These are phyloP conservation scores for Cornus suecica DNA, from an alignment of 148 eudicot genomes.

Conservation along the genomic window DNA sequence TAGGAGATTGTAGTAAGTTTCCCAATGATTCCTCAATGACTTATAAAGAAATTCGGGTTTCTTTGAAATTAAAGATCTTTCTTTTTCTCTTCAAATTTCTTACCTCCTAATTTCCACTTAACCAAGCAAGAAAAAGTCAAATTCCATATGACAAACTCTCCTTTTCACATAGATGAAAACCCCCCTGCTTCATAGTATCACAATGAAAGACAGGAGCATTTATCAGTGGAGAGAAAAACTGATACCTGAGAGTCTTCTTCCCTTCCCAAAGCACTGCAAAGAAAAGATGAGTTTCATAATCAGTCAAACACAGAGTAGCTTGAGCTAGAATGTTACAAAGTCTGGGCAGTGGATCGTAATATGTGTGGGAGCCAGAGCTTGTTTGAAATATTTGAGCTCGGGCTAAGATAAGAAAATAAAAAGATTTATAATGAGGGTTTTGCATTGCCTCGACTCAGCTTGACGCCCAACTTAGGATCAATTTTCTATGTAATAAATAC, in stretches of 20 bases:
- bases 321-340: not conserved
- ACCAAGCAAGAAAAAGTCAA: no score
- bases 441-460: not conserved
- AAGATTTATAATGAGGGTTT: not conserved
- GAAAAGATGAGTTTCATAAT: conserved; percentile 22
- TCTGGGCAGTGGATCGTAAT: not conserved
- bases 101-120: no score
- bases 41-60: no score
- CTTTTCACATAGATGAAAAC: not conserved
- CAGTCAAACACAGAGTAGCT: not conserved
- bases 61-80: no score
- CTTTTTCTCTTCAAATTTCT: no score
- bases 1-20: no score
- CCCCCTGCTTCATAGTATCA: not conserved
- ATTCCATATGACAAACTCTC: no score
- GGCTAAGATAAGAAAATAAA: not conserved
- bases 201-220: not conserved
- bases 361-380: not conserved
- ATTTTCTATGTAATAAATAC: not conserved
- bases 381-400: not conserved
- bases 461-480: not conserved
- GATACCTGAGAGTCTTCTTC: conserved; percentile 47
- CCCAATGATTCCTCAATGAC: no score
- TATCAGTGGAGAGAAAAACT: not conserved
- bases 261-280: conserved; percentile 75